Base-by-base conservation (phyloP, 495 filamentous ascomycete genomes). In the Neurospora sp. region DNA sequence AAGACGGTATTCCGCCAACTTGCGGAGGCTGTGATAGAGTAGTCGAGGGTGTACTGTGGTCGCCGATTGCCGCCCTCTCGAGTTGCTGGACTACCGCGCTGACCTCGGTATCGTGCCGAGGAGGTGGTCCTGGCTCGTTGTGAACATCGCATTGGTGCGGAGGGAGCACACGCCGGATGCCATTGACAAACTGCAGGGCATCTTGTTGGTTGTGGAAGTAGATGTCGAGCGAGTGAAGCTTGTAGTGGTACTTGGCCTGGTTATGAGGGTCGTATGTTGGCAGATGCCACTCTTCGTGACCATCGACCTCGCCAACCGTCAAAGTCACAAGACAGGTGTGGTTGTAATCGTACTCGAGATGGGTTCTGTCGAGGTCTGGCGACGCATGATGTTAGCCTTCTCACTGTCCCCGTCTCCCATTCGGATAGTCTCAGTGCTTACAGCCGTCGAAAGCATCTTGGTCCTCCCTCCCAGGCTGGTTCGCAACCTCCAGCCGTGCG, bases 361-460 rank as follows among this genome's bases (percentile, higher is more conserved):
- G 87, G 65, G 88, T 84, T 70, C 83, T 83, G 78, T 92, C 89
- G 75, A 96, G 83, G 75, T 85, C 88, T 93, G 72, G 42, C 68
- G 48, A 10, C 38, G 37, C 40, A 37, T 42, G 31, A 12, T 27
- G 69, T 78, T 75, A 61, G 27, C 27, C 2, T 61, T 61, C 41
- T 18, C 12, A 44, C 20, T 4, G 1, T 4, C 1, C 20, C 27
- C 5, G 9, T 3, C 5, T 3, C 27, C 0, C 0, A 61, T 31
- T 16, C 53, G 0, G 53, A 9, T 9, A 8, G 4, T 68, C 31
- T 59, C 5, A 69, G 39, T 48, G 37, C 91, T 85, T 84, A 94
- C 91, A 88, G 75, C 94, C 94, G 76, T 89, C 87, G 79, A 97
- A 96, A 41, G 93, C 92, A 86, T 97, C 94, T 80, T 97, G 94